Base-by-base conservation (phyloP, 139 green algal genomes). In the Chlorella sorokiniana region DNA sequence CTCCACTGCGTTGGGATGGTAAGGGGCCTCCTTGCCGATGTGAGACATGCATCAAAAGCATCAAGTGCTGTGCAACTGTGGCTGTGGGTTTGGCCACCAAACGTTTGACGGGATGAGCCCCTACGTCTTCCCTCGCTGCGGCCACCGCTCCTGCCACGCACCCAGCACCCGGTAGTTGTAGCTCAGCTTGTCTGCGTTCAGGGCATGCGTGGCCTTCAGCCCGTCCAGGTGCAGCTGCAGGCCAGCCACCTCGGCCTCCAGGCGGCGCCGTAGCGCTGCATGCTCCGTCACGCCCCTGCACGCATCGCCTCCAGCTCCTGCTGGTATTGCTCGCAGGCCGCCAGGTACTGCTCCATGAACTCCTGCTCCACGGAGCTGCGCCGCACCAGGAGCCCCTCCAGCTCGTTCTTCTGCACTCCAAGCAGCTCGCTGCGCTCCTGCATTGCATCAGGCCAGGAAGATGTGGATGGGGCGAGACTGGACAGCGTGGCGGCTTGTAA, bases 121-220 rank as follows among this genome's bases (percentile, higher is more conserved):
- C n/a, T n/a, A n/a, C n/a, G n/a, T n/a, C n/a, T n/a, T n/a, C n/a
- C n/a, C n/a, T n/a, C n/a, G n/a, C n/a, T n/a, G n/a, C n/a, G n/a
- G n/a, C n/a, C 69, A 62, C 2, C 41, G 35, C 48, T 31, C 29
- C 42, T 18, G 31, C 71, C 41, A 44, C 70, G 8, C 75, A 86
- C 81, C 59, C 64, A 86, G 81, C 75, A 86, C 81, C 7, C 81
- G 71, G 65, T 70, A 52, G 67, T 86, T 86, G 75, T 86, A 86
- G n/a, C 61, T 59, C 51, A 86, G 61, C 81, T 81, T 86, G 65
- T 86, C 75, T 16, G 71, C 59, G n/a, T 79, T 82, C 20, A 80
- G 65, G n/a, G 45, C n/a, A 31, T 78, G 64, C 2, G 48, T 29
- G 0, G 65, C 51, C 42, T 51, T 54, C n/a, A 77, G 35, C 51